Percentiles rank a stretch among this genome's conserved stretches.
Conservation (phyloP, 1,139 yeast genomes). For the Eremothecium cymbalariae region DNA sequence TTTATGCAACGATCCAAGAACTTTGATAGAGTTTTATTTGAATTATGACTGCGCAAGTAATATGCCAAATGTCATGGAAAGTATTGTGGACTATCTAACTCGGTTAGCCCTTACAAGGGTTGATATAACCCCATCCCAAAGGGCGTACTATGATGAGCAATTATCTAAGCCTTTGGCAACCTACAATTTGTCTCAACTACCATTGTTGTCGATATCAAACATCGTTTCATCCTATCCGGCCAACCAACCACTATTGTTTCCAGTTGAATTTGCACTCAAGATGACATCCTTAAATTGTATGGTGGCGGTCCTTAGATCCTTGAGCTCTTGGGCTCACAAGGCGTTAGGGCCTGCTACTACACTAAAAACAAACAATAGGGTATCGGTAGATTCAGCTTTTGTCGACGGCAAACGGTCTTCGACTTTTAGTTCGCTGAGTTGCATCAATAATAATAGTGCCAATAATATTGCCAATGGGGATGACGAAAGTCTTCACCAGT, state of each 20-base stretch:
- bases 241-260: conserved; percentile 48
- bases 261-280: conserved; percentile 76
- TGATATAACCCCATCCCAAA: conserved; percentile 64
- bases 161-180: conserved; percentile 57
- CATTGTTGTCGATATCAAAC: conserved; percentile 66
- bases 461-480: not conserved
- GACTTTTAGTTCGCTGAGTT: conserved; percentile 19
- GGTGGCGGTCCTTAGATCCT: conserved; percentile 73
- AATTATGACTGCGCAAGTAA: conserved; percentile 90
- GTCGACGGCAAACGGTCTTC: conserved; percentile 36
- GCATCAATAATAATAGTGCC: conserved; percentile 1
- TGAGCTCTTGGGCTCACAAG: conserved; percentile 83
- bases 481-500: conserved; percentile 4
- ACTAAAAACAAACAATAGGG: conserved; percentile 9
- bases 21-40: conserved; percentile 82
- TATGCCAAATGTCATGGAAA: conserved; percentile 81
- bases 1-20: conserved; percentile 80
- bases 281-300: conserved; percentile 73
- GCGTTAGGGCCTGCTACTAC: conserved; percentile 38
- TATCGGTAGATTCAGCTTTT: conserved; percentile 18
- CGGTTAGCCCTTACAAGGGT: conserved; percentile 63
- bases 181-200: conserved; percentile 63
- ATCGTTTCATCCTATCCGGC: conserved; percentile 55
- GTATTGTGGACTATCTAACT: conserved; percentile 68
- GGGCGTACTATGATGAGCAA: conserved; percentile 55